Percentiles rank a stretch among this genome's conserved stretches.
Conservation (phyloP, 345 rosid species). For the Chamaenerion angustifolium region DNA sequence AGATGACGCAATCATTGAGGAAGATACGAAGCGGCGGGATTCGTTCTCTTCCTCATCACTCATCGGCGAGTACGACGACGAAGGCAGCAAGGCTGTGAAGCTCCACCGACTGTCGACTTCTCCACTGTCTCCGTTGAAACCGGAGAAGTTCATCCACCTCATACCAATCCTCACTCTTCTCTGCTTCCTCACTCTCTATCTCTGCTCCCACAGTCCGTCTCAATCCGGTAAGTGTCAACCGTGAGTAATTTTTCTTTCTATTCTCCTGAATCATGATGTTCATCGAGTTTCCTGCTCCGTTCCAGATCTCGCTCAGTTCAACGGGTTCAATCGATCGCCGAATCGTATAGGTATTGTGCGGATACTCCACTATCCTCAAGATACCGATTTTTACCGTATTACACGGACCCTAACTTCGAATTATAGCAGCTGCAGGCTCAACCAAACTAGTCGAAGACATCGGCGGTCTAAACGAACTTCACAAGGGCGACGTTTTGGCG, state of each 20-base stretch:
- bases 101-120: constrained; percentile 43
- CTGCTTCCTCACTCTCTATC: constrained; percentile 74
- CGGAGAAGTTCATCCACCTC: constrained; percentile 64
- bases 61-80: constrained; percentile 21
- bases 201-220: constrained; percentile 71
- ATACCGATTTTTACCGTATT: not conserved
- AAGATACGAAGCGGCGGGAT: constrained; percentile 16
- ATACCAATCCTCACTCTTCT: constrained; percentile 67
- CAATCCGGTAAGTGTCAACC: constrained; percentile 35
- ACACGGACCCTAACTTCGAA: not conserved
- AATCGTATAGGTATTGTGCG: constrained; percentile 50
- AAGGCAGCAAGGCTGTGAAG: constrained; percentile 35
- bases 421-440: not conserved
- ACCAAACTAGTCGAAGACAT: constrained; percentile 15
- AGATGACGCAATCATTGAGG: constrained; percentile 19
- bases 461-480: constrained; percentile 18
- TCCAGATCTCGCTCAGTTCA: constrained; percentile 77
- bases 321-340: constrained; percentile 34
- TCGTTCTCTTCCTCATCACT: constrained; percentile 13
- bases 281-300: not conserved
- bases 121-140: constrained; percentile 23
- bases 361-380: constrained; percentile 1
- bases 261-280: not conserved
- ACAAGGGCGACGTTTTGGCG: constrained; percentile 31
- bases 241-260: not conserved